Base-by-base conservation (phyloP, 2,329 filamentous ascomycete genomes). In the Neopestalotiopsis clavispora region DNA sequence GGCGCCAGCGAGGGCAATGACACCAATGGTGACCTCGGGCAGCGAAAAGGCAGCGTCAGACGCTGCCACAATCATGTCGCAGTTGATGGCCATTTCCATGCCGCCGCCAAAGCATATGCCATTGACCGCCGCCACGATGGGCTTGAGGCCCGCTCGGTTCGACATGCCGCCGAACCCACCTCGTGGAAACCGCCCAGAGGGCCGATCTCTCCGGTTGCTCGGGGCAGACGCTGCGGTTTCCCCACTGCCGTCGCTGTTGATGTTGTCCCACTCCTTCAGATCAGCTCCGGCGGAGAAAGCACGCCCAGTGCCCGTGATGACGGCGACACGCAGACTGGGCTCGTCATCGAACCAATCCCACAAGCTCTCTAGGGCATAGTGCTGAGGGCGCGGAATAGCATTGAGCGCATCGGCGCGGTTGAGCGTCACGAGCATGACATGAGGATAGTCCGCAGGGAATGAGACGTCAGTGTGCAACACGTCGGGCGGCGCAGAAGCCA, bases 101-200 rank as follows among this genome's bases (percentile, higher is more conserved):
- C 92, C 93, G 66, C 92, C 93, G 45, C 93, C 93, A 60, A 93
- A 85, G 69, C 91, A 92, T 20, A 92, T 82, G 6, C 93, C 93
- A 75, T 94, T 93, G 23, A 95, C 91, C 1, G 92, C 93, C 1
- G 90, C 91, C 34, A 95, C 86, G 67, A 95, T 85, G 5, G 93
- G 93, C 75, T 95, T 95, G 79, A 89, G 89, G 62, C 92, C 92
- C 4, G 80, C 78, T 32, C 92, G 85, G 71, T 92, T 89, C 67
- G 87, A 89, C 40, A 94, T 80, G 0, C 87, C 91, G 30, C 89
- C 91, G 70, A 93, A 92, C 1, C 91, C 91, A 1, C 82, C 79
- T 0, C 82, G 74, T 0, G 82, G 75, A 76, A 80, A 80, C 20
- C 73, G 71, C 61, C 72, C 72, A 69, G 76, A 72, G 28, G 69